A percentile compares a stretch with the other conserved stretches of the same genome.
phyloP scores from a whole-genome alignment of 2,329 filamentous ascomycete species.

The Zymoseptoria pseudotritici region DNA sequence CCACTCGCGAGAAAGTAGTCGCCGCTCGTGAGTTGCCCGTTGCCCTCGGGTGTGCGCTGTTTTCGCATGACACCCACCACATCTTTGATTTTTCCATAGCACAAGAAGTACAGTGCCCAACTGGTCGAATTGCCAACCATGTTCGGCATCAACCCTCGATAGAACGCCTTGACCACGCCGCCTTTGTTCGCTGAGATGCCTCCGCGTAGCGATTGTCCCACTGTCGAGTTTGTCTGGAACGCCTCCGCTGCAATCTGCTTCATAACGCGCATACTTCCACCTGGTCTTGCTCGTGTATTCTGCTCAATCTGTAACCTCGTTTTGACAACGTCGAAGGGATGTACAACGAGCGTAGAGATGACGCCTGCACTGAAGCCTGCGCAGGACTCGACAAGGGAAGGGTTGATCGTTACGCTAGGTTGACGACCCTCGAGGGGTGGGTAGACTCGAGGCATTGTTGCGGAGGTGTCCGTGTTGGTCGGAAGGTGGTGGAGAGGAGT shows the following conservation, averaged over 20 bases:
- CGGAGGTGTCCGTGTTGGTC: not conserved
- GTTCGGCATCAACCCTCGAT: constrained; percentile 85
- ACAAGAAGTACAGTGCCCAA: constrained; percentile 90
- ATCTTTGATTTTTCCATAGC: constrained; percentile 55
- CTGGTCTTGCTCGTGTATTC: constrained; percentile 15
- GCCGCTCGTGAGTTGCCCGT: constrained; percentile 46
- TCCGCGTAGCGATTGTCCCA: not conserved
- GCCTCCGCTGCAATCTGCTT: constrained; percentile 24
- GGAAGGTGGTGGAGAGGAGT: not conserved
- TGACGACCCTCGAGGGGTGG: constrained; percentile 40
- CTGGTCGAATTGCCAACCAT: constrained; percentile 81
- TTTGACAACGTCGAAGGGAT: constrained; percentile 93
- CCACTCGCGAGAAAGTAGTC: constrained; percentile 80
- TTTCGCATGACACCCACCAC: constrained; percentile 33
- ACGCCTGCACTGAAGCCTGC: constrained; percentile 86
- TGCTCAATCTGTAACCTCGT: constrained; percentile 68
- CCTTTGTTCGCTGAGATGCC: constrained; percentile 3
- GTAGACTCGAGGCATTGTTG: constrained; percentile 42
- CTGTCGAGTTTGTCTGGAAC: constrained; percentile 4
- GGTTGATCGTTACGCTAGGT: constrained; percentile 53
- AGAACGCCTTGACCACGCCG: constrained; percentile 53
- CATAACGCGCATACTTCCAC: constrained; percentile 23
- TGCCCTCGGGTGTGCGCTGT: constrained; percentile 30
- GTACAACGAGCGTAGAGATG: constrained; percentile 76
- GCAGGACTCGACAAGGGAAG: constrained; percentile 76